These are phyloP conservation scores for Euphorbia celastroides DNA, from an alignment of 441 rosid species.

Conservation along the genomic window DNA sequence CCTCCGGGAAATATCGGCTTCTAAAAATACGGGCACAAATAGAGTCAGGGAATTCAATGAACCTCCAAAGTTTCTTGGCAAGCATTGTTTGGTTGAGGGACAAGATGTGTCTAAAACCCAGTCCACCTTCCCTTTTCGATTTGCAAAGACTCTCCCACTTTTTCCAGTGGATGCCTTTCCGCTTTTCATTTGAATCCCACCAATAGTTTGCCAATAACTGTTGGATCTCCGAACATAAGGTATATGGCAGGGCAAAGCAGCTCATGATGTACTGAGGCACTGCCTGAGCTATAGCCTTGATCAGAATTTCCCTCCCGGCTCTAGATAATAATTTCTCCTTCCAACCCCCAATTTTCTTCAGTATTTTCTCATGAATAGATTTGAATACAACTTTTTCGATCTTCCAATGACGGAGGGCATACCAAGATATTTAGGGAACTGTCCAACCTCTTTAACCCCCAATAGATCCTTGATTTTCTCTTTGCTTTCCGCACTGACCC, in stretches of 20 bases:
- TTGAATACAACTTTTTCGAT: not conserved
- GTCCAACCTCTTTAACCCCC: not conserved
- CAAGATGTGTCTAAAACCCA: not conserved
- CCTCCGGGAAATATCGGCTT: not conserved
- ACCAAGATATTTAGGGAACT: not conserved
- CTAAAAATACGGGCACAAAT: not conserved
- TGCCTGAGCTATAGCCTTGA: not conserved
- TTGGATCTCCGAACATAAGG: not conserved
- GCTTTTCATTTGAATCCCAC: not conserved
- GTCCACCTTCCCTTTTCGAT: not conserved
- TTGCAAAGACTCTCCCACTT: not conserved
- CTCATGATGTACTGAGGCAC: not conserved
- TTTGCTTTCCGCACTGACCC: rapidly evolving
- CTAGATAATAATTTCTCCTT: not conserved
- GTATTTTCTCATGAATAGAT: not conserved
- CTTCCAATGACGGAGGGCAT: not conserved
- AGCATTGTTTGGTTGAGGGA: not conserved
- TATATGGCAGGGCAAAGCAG: not conserved
- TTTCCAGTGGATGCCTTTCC: not conserved
- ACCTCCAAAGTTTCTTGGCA: not conserved
- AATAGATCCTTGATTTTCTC: not conserved
- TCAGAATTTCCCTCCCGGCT: not conserved
- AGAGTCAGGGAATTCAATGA: not conserved
- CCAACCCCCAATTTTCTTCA: not conserved
- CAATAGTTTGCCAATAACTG: not conserved